Base-by-base conservation (phyloP, 805 yeast genomes). In the Yarrowia hollandica region DNA sequence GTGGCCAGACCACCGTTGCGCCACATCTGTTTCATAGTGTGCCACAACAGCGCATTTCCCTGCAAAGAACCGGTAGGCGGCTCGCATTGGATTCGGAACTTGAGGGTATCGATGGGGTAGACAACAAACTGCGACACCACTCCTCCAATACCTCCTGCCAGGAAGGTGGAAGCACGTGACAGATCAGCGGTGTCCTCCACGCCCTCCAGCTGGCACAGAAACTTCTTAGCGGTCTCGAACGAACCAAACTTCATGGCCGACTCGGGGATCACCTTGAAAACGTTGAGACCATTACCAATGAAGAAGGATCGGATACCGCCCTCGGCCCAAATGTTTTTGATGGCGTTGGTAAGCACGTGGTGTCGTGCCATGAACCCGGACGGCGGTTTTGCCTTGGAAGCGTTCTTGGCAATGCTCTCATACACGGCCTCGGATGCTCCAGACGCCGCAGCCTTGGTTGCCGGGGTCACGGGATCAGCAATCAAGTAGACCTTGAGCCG, bases 241-340 rank as follows among this genome's bases (percentile, higher is more conserved):
- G 96, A 84, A 3, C 99, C 98, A 72, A 94, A 92, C 69, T 94
- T 94, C 82, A 92, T 92, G 1, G 98, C 97, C 33, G 96, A 86
- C 71, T 92, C 99, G 0, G 99, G 99, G 68, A 94, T 89, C 18
- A 92, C 97, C 70, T 92, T 92, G 59, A 91, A 67, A n/a, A 88
- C 89, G 70, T 94, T 94, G 46, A 92, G 76, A 0, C 97, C 98
- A 73, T 92, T 92, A 35, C 97, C 99, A 14, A 91, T 96, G 71
- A 94, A 94, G 69, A 94, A 94, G 0, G 94, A 85, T 60, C 80
- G 79, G 4, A 90, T 59, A 0, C 99, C 99, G 23, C 97, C 97
- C 72, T 88, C 94, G 65, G 81, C 82, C 79, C 91, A 94, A 31
- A 94, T 72, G 0, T 90, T 81, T 52, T 82, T 78, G 0, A 91